Percentiles rank a stretch among this genome's conserved stretches.
These are phyloP conservation scores for Helminthosporium solani DNA, from an alignment of 2,329 filamentous ascomycete species.

Conservation along the genomic window DNA sequence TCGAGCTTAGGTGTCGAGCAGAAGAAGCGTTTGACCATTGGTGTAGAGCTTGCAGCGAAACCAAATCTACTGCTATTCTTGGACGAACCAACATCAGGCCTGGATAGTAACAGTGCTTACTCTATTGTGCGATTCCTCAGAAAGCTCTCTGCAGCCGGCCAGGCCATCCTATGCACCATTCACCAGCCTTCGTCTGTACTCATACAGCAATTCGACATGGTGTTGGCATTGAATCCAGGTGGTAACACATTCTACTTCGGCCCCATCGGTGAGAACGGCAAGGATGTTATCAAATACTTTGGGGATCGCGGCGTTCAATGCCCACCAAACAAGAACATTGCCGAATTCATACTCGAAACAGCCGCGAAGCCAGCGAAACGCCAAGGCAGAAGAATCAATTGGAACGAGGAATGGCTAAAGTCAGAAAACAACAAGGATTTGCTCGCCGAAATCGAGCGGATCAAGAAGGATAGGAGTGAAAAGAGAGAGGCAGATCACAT, in stretches of 20 bases:
- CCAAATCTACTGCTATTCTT: constrained; percentile 68
- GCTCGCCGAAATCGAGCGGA: constrained; percentile 64
- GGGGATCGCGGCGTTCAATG: constrained; percentile 64
- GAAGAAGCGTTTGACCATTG: constrained; percentile 71
- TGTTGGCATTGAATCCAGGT: constrained; percentile 65
- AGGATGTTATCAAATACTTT: constrained; percentile 67
- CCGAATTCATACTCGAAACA: constrained; percentile 67
- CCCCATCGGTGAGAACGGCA: constrained; percentile 66
- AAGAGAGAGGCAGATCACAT: constrained; percentile 56
- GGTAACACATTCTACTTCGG: constrained; percentile 75
- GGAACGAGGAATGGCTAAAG: constrained; percentile 73
- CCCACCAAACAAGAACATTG: constrained; percentile 65
- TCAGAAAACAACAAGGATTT: constrained; percentile 62
- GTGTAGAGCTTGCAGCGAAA: constrained; percentile 64
- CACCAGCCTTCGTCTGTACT: constrained; percentile 70
- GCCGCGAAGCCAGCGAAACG: constrained; percentile 59
- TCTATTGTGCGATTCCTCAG: constrained; percentile 68
- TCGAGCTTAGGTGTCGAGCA: constrained; percentile 67
- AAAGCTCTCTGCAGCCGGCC: constrained; percentile 65
- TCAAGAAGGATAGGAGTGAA: constrained; percentile 60
- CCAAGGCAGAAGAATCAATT: constrained; percentile 62
- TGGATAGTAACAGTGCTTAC: constrained; percentile 69
- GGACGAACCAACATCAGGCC: constrained; percentile 70
- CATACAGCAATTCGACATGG: constrained; percentile 72
- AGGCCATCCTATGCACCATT: constrained; percentile 73